Evolutionary conservation across 164 flowering plant species (phyloP).

Genomic region (Litsea cubeba): DNA sequence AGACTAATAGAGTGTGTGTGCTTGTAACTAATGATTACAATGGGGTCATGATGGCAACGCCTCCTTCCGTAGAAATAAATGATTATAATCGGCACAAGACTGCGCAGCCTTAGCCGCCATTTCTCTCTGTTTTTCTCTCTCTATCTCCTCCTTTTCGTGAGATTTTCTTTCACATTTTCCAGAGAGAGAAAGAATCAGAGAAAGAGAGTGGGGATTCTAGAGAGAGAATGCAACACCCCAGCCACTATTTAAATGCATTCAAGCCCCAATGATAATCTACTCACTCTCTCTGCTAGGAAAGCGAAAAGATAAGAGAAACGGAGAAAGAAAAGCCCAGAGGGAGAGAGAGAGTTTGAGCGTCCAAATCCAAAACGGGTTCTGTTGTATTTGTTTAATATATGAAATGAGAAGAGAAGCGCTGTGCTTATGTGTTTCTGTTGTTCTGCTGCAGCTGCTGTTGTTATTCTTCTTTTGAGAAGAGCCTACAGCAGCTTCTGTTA

Average conservation of each 20-base stretch:
- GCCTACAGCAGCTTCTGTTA: neutral
- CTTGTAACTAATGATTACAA: slow-evolving; percentile 24
- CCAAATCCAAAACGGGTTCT: neutral
- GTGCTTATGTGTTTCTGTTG: neutral
- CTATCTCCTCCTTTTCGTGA: neutral
- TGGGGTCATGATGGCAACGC: slow-evolving; percentile 27
- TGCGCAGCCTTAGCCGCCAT: slow-evolving; percentile 74
- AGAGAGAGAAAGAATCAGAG: neutral
- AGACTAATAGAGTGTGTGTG: neutral
- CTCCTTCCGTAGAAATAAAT: slow-evolving; percentile 17
- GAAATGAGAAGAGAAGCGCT: neutral
- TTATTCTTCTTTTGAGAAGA: neutral
- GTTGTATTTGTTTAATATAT: neutral
- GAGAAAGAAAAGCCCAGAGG: slow-evolving; percentile 13
- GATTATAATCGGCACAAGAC: slow-evolving; percentile 21
- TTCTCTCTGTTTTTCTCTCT: slow-evolving; percentile 19
- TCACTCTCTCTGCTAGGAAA: neutral
- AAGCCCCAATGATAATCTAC: slow-evolving; percentile 5
- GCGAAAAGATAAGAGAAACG: neutral
- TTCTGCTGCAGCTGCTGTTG: too few species aligned
- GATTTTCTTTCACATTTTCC: neutral
- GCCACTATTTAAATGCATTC: neutral
- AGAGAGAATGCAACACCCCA: neutral
- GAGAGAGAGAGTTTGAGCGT: neutral
- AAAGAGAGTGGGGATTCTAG: neutral